Evolutionary conservation across 441 rosid genomes (phyloP), one percentile per base, ranked within the genome.

Genomic region (Erodium texanum): DNA sequence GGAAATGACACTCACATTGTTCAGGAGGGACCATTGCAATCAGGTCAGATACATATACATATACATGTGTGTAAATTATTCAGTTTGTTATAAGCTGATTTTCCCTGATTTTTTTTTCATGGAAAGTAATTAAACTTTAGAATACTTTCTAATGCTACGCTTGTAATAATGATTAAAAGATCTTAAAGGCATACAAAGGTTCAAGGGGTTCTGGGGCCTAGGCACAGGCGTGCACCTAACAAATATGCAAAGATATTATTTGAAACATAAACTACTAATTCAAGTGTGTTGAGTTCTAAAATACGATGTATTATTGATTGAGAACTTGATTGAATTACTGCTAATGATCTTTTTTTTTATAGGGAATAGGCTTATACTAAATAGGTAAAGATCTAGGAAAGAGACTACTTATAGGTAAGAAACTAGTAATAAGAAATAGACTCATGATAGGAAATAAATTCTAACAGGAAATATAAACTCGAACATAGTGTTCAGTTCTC

Each of bases 11-110:
- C n/a, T 23, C 27, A 22, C n/a, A 22, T 8, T 58, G 12, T 27
- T 58, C 15, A 34, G 15, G 62, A 58, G 27, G 62, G 62, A 19
- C 24, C 6, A 2, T 58, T 22, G 62, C 27, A 3, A 58, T 58
- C 62, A 58, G 62, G 62, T 58, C 62, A 58, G 27, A 58, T 58
- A 58, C 62, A 34, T 34, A 34, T 34, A 34, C 38, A 34, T 22
- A 58, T 9, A 2, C 22, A 58, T 58, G 8, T 58, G 24, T 58
- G 19, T 22, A 58, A 11, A 9, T 58, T 20, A 20, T 58, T 58
- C 29, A 7, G 62, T 22, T 20, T 22, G 24, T 58, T 58, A 58
- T 5, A 20, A 58, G n/a, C 19, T 58, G 62, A 23, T 22, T 20
- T 20, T 7, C 12, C 62, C 15, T 58, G 27, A 58, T 20, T 58